Base-by-base conservation (phyloP, 2,329 filamentous ascomycete species). In the Diaporthe batatas region DNA sequence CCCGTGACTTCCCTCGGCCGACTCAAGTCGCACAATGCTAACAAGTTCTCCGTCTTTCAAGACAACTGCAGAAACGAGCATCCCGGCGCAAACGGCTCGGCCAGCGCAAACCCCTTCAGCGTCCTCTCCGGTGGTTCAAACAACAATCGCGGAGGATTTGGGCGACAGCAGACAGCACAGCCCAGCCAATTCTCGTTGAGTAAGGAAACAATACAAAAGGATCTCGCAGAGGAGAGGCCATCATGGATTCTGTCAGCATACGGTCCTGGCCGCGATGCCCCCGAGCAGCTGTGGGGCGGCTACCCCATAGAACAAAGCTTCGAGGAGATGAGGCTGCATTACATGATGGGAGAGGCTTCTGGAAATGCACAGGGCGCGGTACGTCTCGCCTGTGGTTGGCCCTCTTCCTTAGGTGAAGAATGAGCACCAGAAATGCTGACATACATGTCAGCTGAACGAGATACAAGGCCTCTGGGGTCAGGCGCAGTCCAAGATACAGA, bases 201-300 rank as follows among this genome's bases (percentile, higher is more conserved):
- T n/a, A 82, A 83, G 54, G 89, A 89, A 0, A 83, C 83, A 2
- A 92, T 97, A 77, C 87, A 87, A 74, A 83, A 83, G 69, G 94
- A 97, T 79, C 85, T 97, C 58, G 89, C 87, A 0, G 86, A 87
- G 29, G 94, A 96, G 74, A 88, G 89, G 11, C 96, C 96, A 23
- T 84, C 90, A 86, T 98, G 95, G 93, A 92, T 96, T 6, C 88
- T 98, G 32, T 98, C 95, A 1, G 89, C 92, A 29, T 98, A 98
- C 81, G 94, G 91, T 0, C 95, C 95, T 0, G 93, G 92, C 5
- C 88, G 86, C 77, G 90, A 95, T 77, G 90, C 93, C 1, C 95
- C 95, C 0, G 90, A 90, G 23, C 94, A 98, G 82, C 87, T 98
- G 0, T 95, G 98, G 78, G 94, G 94, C 68, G 95, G 94, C 1